Conservation (phyloP, 2,329 filamentous ascomycete genomes). For the Lachnellula willkommii region DNA sequence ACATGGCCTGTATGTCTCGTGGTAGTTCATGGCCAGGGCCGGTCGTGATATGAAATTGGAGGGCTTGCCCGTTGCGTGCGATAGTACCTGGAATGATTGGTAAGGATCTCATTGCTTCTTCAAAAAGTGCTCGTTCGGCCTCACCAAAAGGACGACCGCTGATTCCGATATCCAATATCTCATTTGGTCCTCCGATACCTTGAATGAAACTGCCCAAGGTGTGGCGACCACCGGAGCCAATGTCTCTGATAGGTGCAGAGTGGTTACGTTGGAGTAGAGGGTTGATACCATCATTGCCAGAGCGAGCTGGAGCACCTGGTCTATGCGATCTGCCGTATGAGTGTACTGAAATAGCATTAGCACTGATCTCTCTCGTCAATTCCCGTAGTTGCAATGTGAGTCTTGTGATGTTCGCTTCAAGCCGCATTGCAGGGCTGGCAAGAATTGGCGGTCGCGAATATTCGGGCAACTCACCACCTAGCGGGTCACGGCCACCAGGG, state of each 20-base stretch:
- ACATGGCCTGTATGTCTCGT: constrained; percentile 45
- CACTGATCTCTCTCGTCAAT: constrained; percentile 6
- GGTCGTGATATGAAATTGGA: constrained; percentile 56
- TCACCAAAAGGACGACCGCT: constrained; percentile 29
- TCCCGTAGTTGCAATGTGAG: too few relatives aligned
- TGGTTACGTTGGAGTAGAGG: constrained; percentile 69
- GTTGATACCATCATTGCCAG: constrained; percentile 76
- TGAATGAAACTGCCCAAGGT: constrained; percentile 50
- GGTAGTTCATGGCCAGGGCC: constrained; percentile 43
- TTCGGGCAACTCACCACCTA: constrained; percentile 40
- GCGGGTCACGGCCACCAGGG: constrained; percentile 49
- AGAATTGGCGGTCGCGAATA: too few relatives aligned
- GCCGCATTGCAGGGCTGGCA: too few relatives aligned
- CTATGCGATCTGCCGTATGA: constrained; percentile 48
- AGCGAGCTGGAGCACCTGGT: constrained; percentile 45
- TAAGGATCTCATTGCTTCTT: constrained; percentile 31
- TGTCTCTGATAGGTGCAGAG: constrained; percentile 39
- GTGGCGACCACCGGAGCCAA: constrained; percentile 41
- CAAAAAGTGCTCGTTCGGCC: constrained; percentile 23
- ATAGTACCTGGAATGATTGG: constrained; percentile 27
- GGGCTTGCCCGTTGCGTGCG: constrained; percentile 43
- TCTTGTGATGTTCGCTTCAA: too few relatives aligned
- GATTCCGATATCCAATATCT: constrained; percentile 30
- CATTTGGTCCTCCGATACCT: constrained; percentile 32
- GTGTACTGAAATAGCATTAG: constrained; percentile 32